These are phyloP conservation scores for Ustulina deusta DNA, from an alignment of 2,329 filamentous ascomycete species.

Conservation along the genomic window DNA sequence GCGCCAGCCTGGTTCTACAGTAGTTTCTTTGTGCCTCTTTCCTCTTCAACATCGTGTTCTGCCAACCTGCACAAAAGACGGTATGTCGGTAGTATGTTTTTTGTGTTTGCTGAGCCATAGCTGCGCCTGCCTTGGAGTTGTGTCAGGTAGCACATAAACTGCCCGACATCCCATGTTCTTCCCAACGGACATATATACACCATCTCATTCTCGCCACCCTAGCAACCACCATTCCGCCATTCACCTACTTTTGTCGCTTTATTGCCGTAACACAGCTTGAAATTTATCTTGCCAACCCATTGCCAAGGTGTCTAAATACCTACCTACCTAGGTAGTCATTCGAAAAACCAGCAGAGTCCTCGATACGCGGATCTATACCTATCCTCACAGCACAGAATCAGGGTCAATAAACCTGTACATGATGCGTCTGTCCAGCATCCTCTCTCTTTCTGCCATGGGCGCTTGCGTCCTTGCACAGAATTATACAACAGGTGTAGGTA, in stretches of 20 bases:
- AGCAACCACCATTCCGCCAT: not conserved
- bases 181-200: conserved; percentile 6
- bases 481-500: conserved; percentile 45
- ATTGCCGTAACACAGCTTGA: not conserved
- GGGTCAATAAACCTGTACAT: conserved; percentile 24
- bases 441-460: conserved; percentile 45
- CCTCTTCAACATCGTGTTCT: conserved; percentile 4
- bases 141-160: conserved; percentile 8
- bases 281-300: not conserved
- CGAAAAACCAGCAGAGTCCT: not conserved
- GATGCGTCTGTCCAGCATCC: conserved; percentile 47
- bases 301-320: not conserved
- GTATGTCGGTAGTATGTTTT: not conserved
- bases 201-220: conserved; percentile 10
- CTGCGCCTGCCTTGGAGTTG: conserved; percentile 24
- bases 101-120: conserved; percentile 16
- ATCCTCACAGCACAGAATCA: not conserved
- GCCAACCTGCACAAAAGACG: not conserved
- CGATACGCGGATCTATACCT: not conserved
- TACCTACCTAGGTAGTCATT: conserved; percentile 3
- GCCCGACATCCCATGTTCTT: conserved; percentile 8
- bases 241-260: conserved; percentile 1
- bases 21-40: conserved; percentile 3
- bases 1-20: not conserved
- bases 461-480: conserved; percentile 47